Base-by-base conservation (phyloP, 805 yeast genomes). In the Candida yuanshanica region DNA sequence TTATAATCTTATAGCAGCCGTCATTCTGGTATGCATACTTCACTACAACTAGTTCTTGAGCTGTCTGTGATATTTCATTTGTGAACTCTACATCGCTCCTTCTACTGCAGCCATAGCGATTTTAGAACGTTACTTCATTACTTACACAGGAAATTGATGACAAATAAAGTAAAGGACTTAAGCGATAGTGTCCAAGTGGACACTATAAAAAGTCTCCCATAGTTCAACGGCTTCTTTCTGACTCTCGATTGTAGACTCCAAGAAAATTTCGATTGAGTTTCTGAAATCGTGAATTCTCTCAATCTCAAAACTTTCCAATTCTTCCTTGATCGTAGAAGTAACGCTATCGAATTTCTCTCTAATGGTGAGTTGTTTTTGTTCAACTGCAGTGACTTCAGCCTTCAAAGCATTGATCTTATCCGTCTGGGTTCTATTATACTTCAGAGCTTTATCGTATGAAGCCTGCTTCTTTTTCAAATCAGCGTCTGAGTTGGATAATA, bases 201-300 rank as follows among this genome's bases (percentile, higher is more conserved):
- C 67, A 38, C 82, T 86, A 56, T 88, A 89, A 57, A 91, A 93
- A 0, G 89, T 79, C 59, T 85, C 93, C 87, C 91, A 85, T n/a
- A 82, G 60, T 56, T 85, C 95, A 44, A 85, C 85, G 24, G 83
- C 79, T 59, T 89, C 96, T 64, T 93, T 93, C 63, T 93, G 99
- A 24, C 89, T 74, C 63, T 93, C 99, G 41, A 90, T 84, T 20
- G 93, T 76, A 39, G 93, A 79, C 61, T 93, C 98, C 58, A 95
- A 74, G 54, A 81, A 90, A 11, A 91, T 82, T 62, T 93, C 99
- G 39, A 91, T 85, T 47, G 89, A 77, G 54, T 85, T 85, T 57
- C 96, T 76, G 63, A 91, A 88, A 53, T 90, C 98, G 29, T 75
- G 79, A 26, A 87, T 74, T 52, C 81, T 84, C 43, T 83, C 91